Conservation (phyloP, 2,329 filamentous ascomycete genomes). For the Talaromyces sp. region DNA sequence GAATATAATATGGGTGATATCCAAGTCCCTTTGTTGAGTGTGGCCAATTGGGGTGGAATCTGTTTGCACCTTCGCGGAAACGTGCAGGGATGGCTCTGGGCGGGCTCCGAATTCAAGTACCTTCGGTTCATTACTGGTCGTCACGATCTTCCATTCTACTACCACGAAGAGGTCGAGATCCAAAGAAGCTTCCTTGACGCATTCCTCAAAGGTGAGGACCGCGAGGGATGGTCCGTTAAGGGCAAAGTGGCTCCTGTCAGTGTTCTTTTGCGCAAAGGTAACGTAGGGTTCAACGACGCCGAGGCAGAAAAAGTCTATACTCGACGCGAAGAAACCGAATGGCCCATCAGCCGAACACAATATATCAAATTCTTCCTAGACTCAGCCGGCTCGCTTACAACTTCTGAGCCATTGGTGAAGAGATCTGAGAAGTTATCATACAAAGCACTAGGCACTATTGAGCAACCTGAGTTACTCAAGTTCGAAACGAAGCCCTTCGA, state of each 20-base stretch:
- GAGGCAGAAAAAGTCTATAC: constrained; percentile 56
- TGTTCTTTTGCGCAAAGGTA: constrained; percentile 61
- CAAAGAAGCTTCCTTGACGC: constrained; percentile 67
- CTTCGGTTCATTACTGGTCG: constrained; percentile 67
- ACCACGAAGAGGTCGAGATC: constrained; percentile 64
- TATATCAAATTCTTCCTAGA: constrained; percentile 63
- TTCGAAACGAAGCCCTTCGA: constrained; percentile 59
- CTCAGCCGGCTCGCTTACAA: constrained; percentile 24
- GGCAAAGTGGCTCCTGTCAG: constrained; percentile 61
- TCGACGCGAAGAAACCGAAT: constrained; percentile 58
- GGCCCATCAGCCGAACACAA: constrained; percentile 64
- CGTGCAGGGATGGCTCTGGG: constrained; percentile 61
- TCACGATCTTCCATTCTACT: constrained; percentile 71
- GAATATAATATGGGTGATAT: constrained; percentile 65
- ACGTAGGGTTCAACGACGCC: constrained; percentile 65
- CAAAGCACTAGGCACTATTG: constrained; percentile 56
- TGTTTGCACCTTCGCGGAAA: constrained; percentile 67
- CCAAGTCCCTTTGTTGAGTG: constrained; percentile 62
- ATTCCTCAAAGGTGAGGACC: constrained; percentile 66
- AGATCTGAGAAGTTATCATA: constrained; percentile 51
- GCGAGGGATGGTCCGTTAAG: constrained; percentile 35
- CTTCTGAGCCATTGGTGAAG: background rate
- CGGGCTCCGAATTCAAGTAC: constrained; percentile 65
- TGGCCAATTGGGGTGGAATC: constrained; percentile 71
- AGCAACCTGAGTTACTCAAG: constrained; percentile 53